These are phyloP conservation scores for Sideroxylon spinosum DNA, from an alignment of 179 eudicot genomes.

Conservation along the genomic window DNA sequence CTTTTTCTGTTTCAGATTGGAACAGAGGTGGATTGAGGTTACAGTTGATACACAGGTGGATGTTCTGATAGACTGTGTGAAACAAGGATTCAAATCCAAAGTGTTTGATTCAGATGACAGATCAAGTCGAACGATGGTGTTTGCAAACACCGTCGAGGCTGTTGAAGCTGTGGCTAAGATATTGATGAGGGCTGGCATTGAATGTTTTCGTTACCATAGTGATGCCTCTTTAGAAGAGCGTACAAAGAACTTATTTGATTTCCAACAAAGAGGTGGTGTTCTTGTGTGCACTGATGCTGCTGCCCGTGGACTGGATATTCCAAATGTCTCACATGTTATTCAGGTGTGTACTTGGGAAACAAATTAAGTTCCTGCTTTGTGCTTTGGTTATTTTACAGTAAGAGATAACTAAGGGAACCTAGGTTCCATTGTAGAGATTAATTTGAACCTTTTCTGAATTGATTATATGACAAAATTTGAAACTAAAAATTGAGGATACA, in stretches of 20 bases:
- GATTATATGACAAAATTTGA: not conserved
- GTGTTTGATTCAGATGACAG: constrained; percentile 25
- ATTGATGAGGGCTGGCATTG: constrained; percentile 55
- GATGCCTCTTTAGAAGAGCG: constrained; percentile 70
- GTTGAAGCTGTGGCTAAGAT: constrained; percentile 78
- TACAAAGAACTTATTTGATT: constrained; percentile 55
- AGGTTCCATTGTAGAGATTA: not conserved
- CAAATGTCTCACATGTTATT: constrained; percentile 80
- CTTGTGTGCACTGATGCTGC: constrained; percentile 96
- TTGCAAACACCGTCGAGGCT: constrained; percentile 95
- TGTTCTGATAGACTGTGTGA: constrained; percentile 70
- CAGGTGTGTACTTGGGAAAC: constrained; percentile 47
- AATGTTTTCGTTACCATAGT: constrained; percentile 77
- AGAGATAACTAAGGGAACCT: constrained; percentile 1
- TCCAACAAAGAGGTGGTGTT: constrained; percentile 71
- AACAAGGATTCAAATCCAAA: constrained; percentile 29
- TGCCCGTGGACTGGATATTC: constrained; percentile 91
- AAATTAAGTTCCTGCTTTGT: not conserved
- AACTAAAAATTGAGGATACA: not conserved
- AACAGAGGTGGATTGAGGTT: constrained; percentile 86
- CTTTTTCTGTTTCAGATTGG: constrained; percentile 48
- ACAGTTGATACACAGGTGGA: constrained; percentile 78
- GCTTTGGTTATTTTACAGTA: not conserved
- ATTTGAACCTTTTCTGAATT: not conserved
- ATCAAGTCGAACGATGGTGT: constrained; percentile 70